These are phyloP conservation scores for Themeda triandra DNA, from an alignment of 176 grass and related monocot genomes.

Conservation along the genomic window DNA sequence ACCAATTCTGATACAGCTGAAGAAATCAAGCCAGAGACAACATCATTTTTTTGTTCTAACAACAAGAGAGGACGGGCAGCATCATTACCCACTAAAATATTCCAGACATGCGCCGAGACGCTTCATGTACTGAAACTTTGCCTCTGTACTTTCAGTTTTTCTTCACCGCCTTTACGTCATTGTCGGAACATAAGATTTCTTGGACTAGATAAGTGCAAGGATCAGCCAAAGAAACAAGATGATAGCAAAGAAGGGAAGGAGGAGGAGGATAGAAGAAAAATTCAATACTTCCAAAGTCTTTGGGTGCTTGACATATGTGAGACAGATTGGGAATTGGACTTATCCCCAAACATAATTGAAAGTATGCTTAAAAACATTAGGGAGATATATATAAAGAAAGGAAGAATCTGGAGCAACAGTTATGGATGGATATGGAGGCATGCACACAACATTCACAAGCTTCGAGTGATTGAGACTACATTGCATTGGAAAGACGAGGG, in stretches of 20 bases:
- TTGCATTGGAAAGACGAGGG: neutral
- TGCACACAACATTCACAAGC: neutral
- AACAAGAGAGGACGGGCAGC: neutral
- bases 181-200: neutral
- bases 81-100: too few species aligned
- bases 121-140: too few species aligned
- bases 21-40: too few species aligned
- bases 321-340: neutral
- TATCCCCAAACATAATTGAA: neutral
- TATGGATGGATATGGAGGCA: slow-evolving; percentile 5
- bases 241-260: neutral
- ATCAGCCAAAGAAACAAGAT: neutral
- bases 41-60: too few species aligned
- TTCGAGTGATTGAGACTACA: neutral
- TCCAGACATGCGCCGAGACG: too few species aligned
- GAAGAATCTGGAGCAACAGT: neutral
- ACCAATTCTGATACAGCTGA: neutral
- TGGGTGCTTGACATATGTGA: neutral
- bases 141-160: too few species aligned
- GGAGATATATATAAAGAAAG: neutral
- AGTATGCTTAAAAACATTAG: neutral
- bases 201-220: neutral
- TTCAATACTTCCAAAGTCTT: neutral
- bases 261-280: too few species aligned
- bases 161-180: too few species aligned